phyloP scores from a whole-genome alignment of 2,329 filamentous ascomycete species.

The Gnomoniopsis smithogilvyi region DNA sequence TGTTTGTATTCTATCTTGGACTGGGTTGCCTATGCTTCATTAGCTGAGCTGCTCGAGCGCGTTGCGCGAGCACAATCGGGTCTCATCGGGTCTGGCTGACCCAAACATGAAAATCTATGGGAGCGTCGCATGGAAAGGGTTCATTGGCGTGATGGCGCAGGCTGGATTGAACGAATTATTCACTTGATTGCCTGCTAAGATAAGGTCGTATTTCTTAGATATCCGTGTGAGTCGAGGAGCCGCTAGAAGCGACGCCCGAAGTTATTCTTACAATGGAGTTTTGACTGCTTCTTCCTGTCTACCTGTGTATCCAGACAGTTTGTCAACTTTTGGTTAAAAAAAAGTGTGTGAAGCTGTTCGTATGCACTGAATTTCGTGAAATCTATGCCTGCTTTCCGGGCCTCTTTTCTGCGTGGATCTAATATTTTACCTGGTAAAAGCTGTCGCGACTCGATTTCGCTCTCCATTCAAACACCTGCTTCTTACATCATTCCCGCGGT shows the following conservation, averaged over 20 bases:
- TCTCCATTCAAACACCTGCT: not conserved
- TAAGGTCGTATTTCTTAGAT: constrained; percentile 9
- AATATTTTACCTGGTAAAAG: not conserved
- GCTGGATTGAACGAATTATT: constrained; percentile 7
- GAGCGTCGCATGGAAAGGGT: constrained; percentile 5
- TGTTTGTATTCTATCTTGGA: constrained; percentile 92
- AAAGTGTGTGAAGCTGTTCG: not conserved
- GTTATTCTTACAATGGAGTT: not conserved
- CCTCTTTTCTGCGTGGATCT: not conserved
- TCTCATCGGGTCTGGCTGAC: not conserved
- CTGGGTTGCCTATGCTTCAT: constrained; percentile 96
- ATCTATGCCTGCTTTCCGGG: not conserved
- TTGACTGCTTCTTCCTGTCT: not conserved
- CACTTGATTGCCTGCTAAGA: not conserved
- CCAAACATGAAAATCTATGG: not conserved
- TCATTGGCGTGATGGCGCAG: constrained; percentile 16
- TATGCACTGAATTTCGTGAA: not conserved
- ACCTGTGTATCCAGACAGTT: not conserved
- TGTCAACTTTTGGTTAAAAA: no score
- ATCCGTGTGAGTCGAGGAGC: constrained; percentile 9
- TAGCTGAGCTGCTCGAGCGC: constrained; percentile 54
- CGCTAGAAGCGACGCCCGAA: not conserved
- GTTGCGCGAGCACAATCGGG: no score
- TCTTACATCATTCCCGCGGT: no score
- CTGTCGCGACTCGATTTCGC: not conserved